These are phyloP conservation scores for Acacia crassicarpa DNA, from an alignment of 306 rosid genomes.

Conservation along the genomic window DNA sequence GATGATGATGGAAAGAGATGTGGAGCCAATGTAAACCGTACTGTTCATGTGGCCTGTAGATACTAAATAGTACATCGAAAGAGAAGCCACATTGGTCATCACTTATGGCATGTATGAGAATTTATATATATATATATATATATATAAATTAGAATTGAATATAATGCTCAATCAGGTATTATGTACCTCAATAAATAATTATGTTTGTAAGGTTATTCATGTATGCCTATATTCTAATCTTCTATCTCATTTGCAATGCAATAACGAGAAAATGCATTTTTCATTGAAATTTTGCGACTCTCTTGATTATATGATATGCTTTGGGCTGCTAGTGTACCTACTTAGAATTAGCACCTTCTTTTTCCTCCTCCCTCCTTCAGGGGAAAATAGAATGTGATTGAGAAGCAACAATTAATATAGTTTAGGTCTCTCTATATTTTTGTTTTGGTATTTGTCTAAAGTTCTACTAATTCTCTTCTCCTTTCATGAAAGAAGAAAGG, in stretches of 20 bases:
- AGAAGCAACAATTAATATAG: not conserved
- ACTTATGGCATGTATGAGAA: not conserved
- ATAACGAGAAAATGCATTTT: not conserved
- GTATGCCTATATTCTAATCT: conserved; percentile 4
- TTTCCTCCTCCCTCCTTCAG: not conserved
- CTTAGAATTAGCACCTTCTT: not conserved
- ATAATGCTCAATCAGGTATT: not conserved
- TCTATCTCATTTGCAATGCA: conserved; percentile 6
- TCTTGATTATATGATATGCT: not conserved
- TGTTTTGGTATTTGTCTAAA: conserved; percentile 11
- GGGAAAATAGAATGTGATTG: not conserved
- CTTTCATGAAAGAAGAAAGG: conserved; percentile 39
- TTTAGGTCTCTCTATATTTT: conserved; percentile 13
- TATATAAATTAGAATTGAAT: not conserved
- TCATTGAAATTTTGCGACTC: not conserved
- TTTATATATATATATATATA: not conserved
- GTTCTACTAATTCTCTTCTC: conserved; percentile 27
- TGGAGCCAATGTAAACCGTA: not conserved
- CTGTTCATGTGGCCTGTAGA: not conserved
- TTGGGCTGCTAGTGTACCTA: not conserved
- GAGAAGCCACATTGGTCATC: not conserved
- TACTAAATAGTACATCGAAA: too few species aligned
- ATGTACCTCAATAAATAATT: not conserved
- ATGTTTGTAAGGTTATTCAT: not conserved
- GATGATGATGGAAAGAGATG: not conserved